Base-by-base conservation (phyloP, 208 protist species). In the Balamuthia mandrillaris region DNA sequence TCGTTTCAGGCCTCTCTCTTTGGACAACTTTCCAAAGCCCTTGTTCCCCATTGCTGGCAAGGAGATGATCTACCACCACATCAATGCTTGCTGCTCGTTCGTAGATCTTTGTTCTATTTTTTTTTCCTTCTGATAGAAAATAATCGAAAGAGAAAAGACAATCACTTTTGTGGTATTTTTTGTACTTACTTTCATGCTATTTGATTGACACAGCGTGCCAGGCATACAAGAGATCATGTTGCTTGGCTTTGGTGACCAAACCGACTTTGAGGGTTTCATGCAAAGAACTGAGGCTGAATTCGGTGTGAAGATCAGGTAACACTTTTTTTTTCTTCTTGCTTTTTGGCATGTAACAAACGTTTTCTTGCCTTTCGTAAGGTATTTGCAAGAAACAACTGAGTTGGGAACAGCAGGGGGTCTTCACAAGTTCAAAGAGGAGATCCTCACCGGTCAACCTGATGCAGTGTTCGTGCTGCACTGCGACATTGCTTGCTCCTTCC, bases 61-160 rank as follows among this genome's bases (percentile, higher is more conserved):
- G 78, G 86, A 88, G 52, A 88, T 92, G 82, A 65, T 92, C 33
- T 88, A 86, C 65, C 90, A 92, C 56, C 90, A 92, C 35, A 85
- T 86, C 41, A 72, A 78, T 45, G 83, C 83, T 24, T 86, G 83
- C 27, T 74, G 47, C 37, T 37, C 44, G 77, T 83, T 70, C 52
- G 52, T 14, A 18, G 29, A 14, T 7, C n/a, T n/a, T n/a, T n/a
- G n/a, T n/a, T n/a, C n/a, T n/a, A n/a, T n/a, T n/a, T n/a, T n/a
- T n/a, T n/a, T n/a, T n/a, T n/a, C n/a, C n/a, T n/a, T n/a, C n/a
- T n/a, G n/a, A n/a, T n/a, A n/a, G n/a, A n/a, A n/a, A n/a, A n/a
- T n/a, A n/a, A n/a, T n/a, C n/a, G n/a, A n/a, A n/a, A n/a, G n/a
- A n/a, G n/a, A n/a, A n/a, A n/a, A n/a, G n/a, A n/a, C n/a, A n/a